Base-by-base conservation (phyloP, 2,329 filamentous ascomycete genomes). In the Microdochium nivale region DNA sequence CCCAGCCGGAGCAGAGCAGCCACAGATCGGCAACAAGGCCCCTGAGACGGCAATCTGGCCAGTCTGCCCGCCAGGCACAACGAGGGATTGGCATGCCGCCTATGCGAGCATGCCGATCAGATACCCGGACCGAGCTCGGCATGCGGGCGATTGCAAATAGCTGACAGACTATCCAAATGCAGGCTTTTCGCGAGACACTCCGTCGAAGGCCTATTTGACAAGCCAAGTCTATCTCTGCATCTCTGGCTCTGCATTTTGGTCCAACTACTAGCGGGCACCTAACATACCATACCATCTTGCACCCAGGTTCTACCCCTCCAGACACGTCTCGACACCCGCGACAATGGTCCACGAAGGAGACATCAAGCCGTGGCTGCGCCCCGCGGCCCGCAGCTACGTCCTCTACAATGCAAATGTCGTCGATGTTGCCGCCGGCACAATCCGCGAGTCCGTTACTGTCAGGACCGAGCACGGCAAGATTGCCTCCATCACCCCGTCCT, bases 361-460 rank as follows among this genome's bases (percentile, higher is more conserved):
- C 21, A 54, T 62, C 50, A 60, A 61, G 49, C 60, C 61, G 1
- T 63, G 60, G 61, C 54, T 59, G 8, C 53, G 60, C 33, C 52
- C 55, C 21, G 32, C 55, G 14, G 58, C 54, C 2, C 54, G 52
- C 16, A 23, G 49, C 2, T 62, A 59, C 49, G 32, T 59, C 2
- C 35, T 63, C 21, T 51, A 48, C 47, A 58, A 62, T 30, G 61
- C 55, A 47, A 62, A 53, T 49, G 35, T 63, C 16, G 53, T 63
- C 37, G 60, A 62, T 37, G 59, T 61, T 3, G 52, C 37, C 2
- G 37, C 51, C 9, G 60, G 61, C 48, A 46, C 30, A 3, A 53
- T 61, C 11, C 52, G 47, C 27, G 25, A 48, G 21, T 30, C 48
- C 2, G 52, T 50, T 19, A 52, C 53, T 1, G 56, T 63, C 16